Conservation (phyloP, 192 early-diverging fungal genomes). For the Coemansia sp. region DNA sequence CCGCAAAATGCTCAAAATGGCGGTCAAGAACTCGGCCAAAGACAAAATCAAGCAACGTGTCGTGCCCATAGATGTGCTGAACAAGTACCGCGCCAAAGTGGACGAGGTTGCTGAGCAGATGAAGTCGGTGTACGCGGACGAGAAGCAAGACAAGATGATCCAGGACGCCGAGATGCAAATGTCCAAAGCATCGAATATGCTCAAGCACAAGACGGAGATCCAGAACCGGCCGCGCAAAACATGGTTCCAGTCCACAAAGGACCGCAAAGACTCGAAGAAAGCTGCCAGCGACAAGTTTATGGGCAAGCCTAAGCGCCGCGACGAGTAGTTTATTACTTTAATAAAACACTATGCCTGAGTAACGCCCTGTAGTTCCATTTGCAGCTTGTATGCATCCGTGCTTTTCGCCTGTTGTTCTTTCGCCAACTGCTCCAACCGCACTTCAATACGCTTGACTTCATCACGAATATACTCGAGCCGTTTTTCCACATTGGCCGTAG, state of each 20-base stretch:
- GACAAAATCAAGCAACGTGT: conserved; percentile 86
- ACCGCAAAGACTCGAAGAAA: conserved; percentile 66
- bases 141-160: conserved; percentile 79
- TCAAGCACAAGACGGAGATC: conserved; percentile 85
- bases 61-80: conserved; percentile 74
- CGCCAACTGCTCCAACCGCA: conserved; percentile 73
- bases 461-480: conserved; percentile 85
- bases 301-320: neutral
- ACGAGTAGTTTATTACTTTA: neutral
- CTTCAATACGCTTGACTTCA: conserved; percentile 88
- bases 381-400: conserved; percentile 64
- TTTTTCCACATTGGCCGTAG: conserved; percentile 85
- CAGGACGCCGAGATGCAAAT: conserved; percentile 89
- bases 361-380: conserved; percentile 47
- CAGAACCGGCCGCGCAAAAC: conserved; percentile 82
- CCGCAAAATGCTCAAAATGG: conserved; percentile 87
- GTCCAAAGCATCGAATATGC: conserved; percentile 79
- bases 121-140: conserved; percentile 65
- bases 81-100: conserved; percentile 72
- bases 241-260: conserved; percentile 88
- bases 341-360: conserved; percentile 14
- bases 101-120: conserved; percentile 67
- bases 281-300: conserved; percentile 5
- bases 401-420: conserved; percentile 85
- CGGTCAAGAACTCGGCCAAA: conserved; percentile 78